Evolutionary conservation across 495 filamentous ascomycete genomes (phyloP).

Genomic region (Elasticomyces elasticus): DNA sequence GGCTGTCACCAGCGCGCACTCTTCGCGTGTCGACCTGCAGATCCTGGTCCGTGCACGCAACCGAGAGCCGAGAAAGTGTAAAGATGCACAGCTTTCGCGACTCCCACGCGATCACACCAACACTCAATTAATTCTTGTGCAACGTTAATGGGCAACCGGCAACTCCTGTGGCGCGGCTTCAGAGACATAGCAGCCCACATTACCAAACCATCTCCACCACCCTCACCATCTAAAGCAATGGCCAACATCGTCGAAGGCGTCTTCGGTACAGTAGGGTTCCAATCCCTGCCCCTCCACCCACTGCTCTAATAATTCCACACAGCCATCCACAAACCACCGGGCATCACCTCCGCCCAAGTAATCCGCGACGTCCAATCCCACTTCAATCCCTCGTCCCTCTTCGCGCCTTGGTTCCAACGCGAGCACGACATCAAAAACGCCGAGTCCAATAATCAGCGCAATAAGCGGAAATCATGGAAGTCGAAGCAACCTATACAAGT

Average conservation of each 20-base stretch:
- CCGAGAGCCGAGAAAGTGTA: not conserved
- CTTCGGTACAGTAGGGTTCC: conserved; percentile 24
- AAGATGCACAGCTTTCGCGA: not conserved
- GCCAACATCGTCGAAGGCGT: conserved; percentile 16
- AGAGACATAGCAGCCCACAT: not conserved
- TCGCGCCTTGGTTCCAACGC: conserved; percentile 58
- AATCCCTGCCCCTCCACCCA: conserved; percentile 4
- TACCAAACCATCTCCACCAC: not conserved
- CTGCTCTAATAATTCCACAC: not conserved
- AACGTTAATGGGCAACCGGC: conserved; percentile 7
- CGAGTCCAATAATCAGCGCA: conserved; percentile 38
- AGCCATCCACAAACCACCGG: conserved; percentile 89
- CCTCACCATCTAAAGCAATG: not conserved
- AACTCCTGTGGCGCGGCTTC: conserved; percentile 2
- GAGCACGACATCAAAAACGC: conserved; percentile 41
- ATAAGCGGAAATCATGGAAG: conserved; percentile 39
- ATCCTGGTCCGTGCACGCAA: too few species aligned
- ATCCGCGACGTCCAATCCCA: conserved; percentile 70
- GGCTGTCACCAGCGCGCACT: too few species aligned
- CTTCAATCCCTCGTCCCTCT: conserved; percentile 72
- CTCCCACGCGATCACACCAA: not conserved
- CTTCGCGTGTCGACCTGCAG: too few species aligned
- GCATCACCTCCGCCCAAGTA: conserved; percentile 75
- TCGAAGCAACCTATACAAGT: conserved; percentile 52
- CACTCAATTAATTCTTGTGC: too few species aligned